A percentile compares a stretch with the other conserved stretches of the same genome.
phyloP scores from a whole-genome alignment of 306 rosid genomes.

The Ormosia semicastrata region DNA sequence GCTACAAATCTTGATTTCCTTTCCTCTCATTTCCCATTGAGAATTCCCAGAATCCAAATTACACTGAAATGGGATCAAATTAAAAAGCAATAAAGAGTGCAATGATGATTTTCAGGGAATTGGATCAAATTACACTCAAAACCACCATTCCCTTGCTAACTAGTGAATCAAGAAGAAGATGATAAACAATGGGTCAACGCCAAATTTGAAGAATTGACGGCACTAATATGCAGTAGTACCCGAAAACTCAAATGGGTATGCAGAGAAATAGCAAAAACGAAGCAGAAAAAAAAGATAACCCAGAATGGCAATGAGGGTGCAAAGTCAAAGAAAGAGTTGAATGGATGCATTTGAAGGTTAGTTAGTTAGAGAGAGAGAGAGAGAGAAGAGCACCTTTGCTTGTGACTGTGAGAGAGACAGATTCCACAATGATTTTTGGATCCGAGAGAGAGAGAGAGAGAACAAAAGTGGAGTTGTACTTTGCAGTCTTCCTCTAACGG shows the following conservation, averaged over 20 bases:
- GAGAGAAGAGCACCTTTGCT: constrained; percentile 29
- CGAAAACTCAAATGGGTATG: too few relatives aligned
- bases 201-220: neutral
- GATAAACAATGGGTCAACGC: neutral
- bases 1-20: neutral
- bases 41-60: neutral
- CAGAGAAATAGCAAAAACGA: too few relatives aligned
- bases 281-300: too few relatives aligned
- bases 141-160: neutral
- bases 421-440: constrained; percentile 21
- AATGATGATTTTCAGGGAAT: neutral
- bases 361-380: constrained; percentile 12
- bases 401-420: neutral
- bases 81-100: neutral
- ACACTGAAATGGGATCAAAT: neutral
- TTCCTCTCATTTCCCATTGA: neutral
- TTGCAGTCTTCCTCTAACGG: constrained; percentile 15
- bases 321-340: too few relatives aligned
- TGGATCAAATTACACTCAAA: neutral
- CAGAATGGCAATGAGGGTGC: too few relatives aligned
- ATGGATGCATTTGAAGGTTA: neutral
- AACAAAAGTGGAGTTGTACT: neutral
- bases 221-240: neutral
- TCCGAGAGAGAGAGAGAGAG: neutral
- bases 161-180: neutral